A percentile compares a stretch with the other conserved stretches of the same genome.
These are phyloP conservation scores for Geranium brycei DNA, from an alignment of 345 rosid genomes.

Conservation along the genomic window DNA sequence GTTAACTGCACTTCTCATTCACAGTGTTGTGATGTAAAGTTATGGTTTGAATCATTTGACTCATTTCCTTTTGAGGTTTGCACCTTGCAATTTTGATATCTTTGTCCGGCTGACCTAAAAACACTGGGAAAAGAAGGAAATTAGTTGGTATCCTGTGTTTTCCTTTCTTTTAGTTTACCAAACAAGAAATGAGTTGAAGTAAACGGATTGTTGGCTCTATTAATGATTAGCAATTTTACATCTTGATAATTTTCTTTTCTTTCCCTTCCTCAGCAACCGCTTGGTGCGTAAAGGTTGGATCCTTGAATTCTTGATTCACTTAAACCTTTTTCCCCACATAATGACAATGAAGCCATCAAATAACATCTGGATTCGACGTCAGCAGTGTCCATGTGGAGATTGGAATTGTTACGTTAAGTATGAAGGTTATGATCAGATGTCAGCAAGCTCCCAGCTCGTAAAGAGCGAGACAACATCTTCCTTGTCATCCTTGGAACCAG, in stretches of 20 bases:
- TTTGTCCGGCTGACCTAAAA: background rate
- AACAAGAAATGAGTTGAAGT: background rate
- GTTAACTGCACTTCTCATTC: background rate
- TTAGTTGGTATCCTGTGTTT: background rate
- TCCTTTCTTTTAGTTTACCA: background rate
- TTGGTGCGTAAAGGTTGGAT: slow-evolving; percentile 7
- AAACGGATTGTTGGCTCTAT: background rate
- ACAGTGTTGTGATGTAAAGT: background rate
- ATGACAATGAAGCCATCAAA: slow-evolving; percentile 48
- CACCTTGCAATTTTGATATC: background rate
- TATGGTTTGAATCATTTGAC: background rate
- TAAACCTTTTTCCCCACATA: background rate
- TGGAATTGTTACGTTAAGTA: slow-evolving; percentile 70
- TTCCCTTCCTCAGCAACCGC: slow-evolving; percentile 8
- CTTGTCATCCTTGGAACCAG: slow-evolving; percentile 29
- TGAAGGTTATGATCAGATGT: slow-evolving; percentile 56
- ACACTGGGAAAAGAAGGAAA: background rate
- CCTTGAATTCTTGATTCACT: background rate
- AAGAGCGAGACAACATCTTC: slow-evolving; percentile 41
- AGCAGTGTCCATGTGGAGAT: slow-evolving; percentile 91
- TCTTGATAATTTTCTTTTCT: background rate
- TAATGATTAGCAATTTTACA: background rate
- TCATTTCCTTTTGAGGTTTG: background rate
- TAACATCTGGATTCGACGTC: slow-evolving; percentile 78
- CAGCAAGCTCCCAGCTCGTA: slow-evolving; percentile 28